phyloP scores from a whole-genome alignment of 2,329 filamentous ascomycete genomes.

The Trichophyton rubrum region DNA sequence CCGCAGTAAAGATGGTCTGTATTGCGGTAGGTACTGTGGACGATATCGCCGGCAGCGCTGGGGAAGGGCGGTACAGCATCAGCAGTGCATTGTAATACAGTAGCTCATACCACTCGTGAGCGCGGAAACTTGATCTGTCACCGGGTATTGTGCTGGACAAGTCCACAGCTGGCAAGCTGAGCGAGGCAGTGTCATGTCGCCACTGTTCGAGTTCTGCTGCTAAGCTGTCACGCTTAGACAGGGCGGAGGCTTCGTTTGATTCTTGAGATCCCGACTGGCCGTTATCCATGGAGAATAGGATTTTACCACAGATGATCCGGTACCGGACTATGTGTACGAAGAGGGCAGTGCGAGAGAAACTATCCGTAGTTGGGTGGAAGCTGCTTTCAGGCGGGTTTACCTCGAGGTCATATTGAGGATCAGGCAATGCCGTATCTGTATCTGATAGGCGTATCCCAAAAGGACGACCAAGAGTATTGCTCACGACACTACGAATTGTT shows the following conservation, averaged over 20 bases:
- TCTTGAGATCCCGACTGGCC: neutral
- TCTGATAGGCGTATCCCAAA: constrained; percentile 33
- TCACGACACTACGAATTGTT: constrained; percentile 12
- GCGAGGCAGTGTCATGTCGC: constrained; percentile 13
- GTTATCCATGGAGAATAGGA: constrained; percentile 25
- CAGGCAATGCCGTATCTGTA: constrained; percentile 29
- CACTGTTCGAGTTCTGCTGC: constrained; percentile 17
- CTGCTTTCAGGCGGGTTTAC: constrained; percentile 10
- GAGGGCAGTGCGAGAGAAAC: constrained; percentile 16
- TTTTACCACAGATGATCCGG: constrained; percentile 30
- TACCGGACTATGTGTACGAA: constrained; percentile 33
- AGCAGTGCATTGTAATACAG: constrained; percentile 34
- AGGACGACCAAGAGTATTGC: constrained; percentile 30
- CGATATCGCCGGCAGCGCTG: constrained; percentile 20
- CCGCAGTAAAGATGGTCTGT: constrained; percentile 30
- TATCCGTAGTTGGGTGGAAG: constrained; percentile 9
- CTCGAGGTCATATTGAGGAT: constrained; percentile 15
- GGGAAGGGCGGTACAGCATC: constrained; percentile 34
- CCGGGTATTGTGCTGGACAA: constrained; percentile 11
- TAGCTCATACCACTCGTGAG: constrained; percentile 33
- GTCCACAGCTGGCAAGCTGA: constrained; percentile 12
- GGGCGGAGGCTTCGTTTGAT: constrained; percentile 3
- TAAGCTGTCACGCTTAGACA: constrained; percentile 8
- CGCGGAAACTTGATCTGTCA: constrained; percentile 30
- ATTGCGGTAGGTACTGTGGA: constrained; percentile 18